Evolutionary conservation across 805 yeast species (phyloP), one percentile per base, ranked within the genome.

Genomic region (Schwanniomyces yamadae): DNA sequence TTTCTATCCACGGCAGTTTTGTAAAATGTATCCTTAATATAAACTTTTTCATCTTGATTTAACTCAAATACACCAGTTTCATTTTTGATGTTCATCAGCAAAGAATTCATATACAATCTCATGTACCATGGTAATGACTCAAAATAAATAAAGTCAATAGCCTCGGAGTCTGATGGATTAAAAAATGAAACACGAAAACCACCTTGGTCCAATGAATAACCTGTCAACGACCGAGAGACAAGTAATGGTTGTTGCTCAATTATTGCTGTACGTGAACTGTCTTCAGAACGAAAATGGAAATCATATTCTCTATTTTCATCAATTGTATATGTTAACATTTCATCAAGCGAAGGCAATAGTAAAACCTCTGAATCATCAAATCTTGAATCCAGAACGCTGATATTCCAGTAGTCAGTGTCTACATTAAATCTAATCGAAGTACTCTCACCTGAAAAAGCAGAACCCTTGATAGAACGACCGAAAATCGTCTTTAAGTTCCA

Each of bases 61-160:
- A 37, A 55, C 34, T 33, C 35, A 36, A 25, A 40, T 7, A 9
- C 43, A 19, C 55, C 61, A 1, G 48, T 31, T 2, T 47, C 46
- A 30, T 52, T 53, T 20, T 54, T 58, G 46, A 54, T 9, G 47
- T 53, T 57, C 3, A 77, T 49, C 3, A 65, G 55, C 37, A 89
- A 59, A 0, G 95, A 79, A 47, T 87, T 89, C 28, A 93, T 60
- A 52, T 84, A 93, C 2, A 87, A 60, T 46, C 91, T 76, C 79
- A 89, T 82, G 56, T 78, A 93, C 98, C 98, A 93, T 0, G 99
- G 99, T 19, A 89, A 66, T 0, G 88, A 72, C 57, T 93, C 97
- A 47, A 80, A 82, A 49, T 85, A 84, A 1, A 78, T 60, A 30
- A 90, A 66, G 2, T 59, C 57, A 3, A 79, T 71, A 1, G 75